Evolutionary conservation across 1,284 basidiomycete genomes (phyloP).

Genomic region (Trametes sp.): DNA sequence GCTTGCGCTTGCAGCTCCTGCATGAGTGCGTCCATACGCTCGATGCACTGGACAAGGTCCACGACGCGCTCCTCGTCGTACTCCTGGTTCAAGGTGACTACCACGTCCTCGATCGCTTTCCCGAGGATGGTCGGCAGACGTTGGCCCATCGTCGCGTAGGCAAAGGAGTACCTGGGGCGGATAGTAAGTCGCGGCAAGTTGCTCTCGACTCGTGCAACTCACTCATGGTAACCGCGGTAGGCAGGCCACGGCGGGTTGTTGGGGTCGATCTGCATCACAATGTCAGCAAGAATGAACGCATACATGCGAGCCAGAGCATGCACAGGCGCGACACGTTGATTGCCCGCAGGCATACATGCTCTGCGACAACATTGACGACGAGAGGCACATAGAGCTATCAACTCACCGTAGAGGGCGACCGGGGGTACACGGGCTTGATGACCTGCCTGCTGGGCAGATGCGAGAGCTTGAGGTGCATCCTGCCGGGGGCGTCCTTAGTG

Average conservation of each 20-base stretch:
- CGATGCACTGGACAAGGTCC: constrained; percentile 89
- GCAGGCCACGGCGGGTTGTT: constrained; percentile 98
- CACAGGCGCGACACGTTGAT: neutral
- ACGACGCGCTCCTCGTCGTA: constrained; percentile 86
- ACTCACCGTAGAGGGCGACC: constrained; percentile 73
- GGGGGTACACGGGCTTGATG: constrained; percentile 72
- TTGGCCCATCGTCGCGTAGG: constrained; percentile 93
- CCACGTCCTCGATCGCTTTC: constrained; percentile 94
- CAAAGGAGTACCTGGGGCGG: constrained; percentile 89
- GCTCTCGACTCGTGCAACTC: neutral
- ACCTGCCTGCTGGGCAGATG: constrained; percentile 76
- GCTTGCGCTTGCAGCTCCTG: constrained; percentile 80
- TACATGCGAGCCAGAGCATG: constrained; percentile 1
- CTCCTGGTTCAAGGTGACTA: constrained; percentile 89
- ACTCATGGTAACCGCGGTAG: constrained; percentile 87
- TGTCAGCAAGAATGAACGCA: constrained; percentile 7
- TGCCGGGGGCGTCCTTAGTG: constrained; percentile 49
- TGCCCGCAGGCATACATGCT: neutral
- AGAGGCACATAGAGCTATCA: neutral
- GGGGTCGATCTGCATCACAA: constrained; percentile 68
- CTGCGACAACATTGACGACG: neutral
- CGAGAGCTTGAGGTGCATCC: constrained; percentile 71
- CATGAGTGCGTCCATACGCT: constrained; percentile 88
- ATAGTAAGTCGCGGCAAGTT: neutral
- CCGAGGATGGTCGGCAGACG: constrained; percentile 95